Evolutionary conservation across 2,329 filamentous ascomycete genomes (phyloP).

Genomic region (Colletotrichum cereale): DNA sequence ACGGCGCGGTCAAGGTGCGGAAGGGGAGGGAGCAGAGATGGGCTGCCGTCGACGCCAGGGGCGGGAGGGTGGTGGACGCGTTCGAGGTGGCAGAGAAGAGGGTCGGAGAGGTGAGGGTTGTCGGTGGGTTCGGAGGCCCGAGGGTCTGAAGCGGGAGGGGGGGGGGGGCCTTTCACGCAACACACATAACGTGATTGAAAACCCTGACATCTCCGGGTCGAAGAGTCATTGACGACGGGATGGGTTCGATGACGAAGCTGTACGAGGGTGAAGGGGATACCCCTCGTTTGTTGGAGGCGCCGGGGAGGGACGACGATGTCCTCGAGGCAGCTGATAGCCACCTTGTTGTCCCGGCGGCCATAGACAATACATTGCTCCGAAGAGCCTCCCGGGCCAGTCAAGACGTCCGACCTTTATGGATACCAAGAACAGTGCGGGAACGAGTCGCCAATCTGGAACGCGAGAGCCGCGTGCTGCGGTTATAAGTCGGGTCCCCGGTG

Average conservation of each 20-base stretch:
- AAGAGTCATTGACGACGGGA: not conserved
- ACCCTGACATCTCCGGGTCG: not conserved
- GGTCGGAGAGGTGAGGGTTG: conserved; percentile 44
- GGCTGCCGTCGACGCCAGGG: conserved; percentile 60
- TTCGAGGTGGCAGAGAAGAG: conserved; percentile 45
- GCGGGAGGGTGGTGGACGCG: conserved; percentile 55
- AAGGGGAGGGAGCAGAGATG: conserved; percentile 65
- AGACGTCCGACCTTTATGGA: not conserved
- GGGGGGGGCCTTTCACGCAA: not conserved
- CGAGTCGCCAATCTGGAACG: not conserved
- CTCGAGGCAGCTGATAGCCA: conserved; percentile 35
- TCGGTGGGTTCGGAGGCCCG: conserved; percentile 52
- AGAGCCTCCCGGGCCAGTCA: not conserved
- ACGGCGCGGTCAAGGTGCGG: conserved; percentile 38
- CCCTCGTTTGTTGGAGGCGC: conserved; percentile 64
- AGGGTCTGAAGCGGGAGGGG: conserved; percentile 44
- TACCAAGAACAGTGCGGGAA: not conserved
- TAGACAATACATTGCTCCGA: not conserved
- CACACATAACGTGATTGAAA: no score
- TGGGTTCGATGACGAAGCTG: not conserved
- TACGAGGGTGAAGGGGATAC: not conserved
- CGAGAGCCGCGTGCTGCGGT: conserved; percentile 1
- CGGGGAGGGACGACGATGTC: conserved; percentile 49
- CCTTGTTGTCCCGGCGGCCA: conserved; percentile 11
- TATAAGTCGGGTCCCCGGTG: not conserved